A percentile compares a stretch with the other conserved stretches of the same genome.
phyloP scores from a whole-genome alignment of 345 rosid genomes.

The Pugionium dolabratum region DNA sequence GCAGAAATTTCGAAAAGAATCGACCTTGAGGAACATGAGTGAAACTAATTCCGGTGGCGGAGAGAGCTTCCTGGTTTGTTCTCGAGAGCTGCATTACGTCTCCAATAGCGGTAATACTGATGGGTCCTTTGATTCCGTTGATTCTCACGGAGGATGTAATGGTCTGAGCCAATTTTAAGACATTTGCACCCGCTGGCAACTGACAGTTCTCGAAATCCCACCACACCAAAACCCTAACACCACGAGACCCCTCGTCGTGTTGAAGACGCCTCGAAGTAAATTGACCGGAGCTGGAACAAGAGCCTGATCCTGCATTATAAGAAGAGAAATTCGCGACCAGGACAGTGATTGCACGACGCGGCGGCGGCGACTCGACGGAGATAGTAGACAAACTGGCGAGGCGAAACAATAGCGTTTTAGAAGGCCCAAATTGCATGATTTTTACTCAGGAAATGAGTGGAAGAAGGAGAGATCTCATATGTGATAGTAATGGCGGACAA shows the following conservation, averaged over 20 bases:
- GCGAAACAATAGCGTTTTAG: slow-evolving; percentile 33
- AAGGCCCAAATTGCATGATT: slow-evolving; percentile 41
- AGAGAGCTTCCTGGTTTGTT: slow-evolving; percentile 72
- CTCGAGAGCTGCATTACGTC: slow-evolving; percentile 67
- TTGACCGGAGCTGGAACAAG: not conserved
- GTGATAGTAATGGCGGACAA: slow-evolving; percentile 13
- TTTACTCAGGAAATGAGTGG: slow-evolving; percentile 3
- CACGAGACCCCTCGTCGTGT: slow-evolving; percentile 51
- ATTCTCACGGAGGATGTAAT: slow-evolving; percentile 40
- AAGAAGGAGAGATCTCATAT: slow-evolving; percentile 7
- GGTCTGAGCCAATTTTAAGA: slow-evolving; percentile 50
- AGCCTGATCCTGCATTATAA: not conserved
- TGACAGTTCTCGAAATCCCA: slow-evolving; percentile 95
- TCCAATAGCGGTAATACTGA: slow-evolving; percentile 80
- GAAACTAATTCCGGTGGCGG: slow-evolving; percentile 68
- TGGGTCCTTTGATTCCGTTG: slow-evolving; percentile 78
- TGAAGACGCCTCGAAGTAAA: slow-evolving; percentile 34
- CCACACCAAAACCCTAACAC: slow-evolving; percentile 79
- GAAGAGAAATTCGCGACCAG: slow-evolving; percentile 48
- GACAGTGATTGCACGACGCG: slow-evolving; percentile 29
- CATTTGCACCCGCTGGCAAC: slow-evolving; percentile 62
- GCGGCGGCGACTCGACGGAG: not conserved
- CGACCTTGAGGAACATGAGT: slow-evolving; percentile 74
- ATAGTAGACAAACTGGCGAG: not conserved
- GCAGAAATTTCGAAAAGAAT: not conserved